Evolutionary conservation across 2,329 filamentous ascomycete genomes (phyloP).

Genomic region (Fonsecaea erecta): DNA sequence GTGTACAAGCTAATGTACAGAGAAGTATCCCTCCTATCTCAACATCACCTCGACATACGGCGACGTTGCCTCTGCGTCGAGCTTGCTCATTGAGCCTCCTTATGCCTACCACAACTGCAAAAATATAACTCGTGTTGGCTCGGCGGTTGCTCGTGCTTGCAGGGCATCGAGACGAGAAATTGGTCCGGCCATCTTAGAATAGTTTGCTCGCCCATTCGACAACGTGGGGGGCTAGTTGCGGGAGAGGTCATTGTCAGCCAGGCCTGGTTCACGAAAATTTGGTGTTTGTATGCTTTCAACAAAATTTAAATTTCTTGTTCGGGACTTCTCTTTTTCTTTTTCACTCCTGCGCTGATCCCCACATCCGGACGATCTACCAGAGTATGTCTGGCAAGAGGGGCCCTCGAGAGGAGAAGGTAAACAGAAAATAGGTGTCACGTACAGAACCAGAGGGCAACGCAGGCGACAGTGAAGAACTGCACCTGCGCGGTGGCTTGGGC

Average conservation of each 20-base stretch:
- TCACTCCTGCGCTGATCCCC: background rate
- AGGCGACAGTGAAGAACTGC: conserved; percentile 59
- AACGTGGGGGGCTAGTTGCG: conserved; percentile 52
- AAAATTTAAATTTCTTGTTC: background rate
- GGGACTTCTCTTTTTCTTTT: background rate
- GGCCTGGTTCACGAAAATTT: background rate
- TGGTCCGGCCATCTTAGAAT: conserved; percentile 43
- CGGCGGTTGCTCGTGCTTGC: background rate
- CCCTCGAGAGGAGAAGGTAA: background rate
- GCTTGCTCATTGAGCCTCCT: background rate
- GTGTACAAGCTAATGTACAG: conserved; percentile 39
- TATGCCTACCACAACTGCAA: background rate
- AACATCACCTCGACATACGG: background rate
- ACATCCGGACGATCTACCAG: background rate
- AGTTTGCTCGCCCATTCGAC: conserved; percentile 55
- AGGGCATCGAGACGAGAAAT: background rate
- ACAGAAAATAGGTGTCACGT: conserved; percentile 41
- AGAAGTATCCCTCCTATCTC: conserved; percentile 7
- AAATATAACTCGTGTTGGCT: background rate
- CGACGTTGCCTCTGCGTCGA: background rate
- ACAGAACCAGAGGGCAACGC: conserved; percentile 67
- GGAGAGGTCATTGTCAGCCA: background rate
- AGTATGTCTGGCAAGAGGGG: conserved; percentile 4
- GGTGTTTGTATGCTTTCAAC: background rate
- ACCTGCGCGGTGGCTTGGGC: conserved; percentile 59